Evolutionary conservation across 371 early-diverging fungal species (phyloP), one percentile per base, ranked within the genome.

Genomic region (Syncephalastrum sp.): DNA sequence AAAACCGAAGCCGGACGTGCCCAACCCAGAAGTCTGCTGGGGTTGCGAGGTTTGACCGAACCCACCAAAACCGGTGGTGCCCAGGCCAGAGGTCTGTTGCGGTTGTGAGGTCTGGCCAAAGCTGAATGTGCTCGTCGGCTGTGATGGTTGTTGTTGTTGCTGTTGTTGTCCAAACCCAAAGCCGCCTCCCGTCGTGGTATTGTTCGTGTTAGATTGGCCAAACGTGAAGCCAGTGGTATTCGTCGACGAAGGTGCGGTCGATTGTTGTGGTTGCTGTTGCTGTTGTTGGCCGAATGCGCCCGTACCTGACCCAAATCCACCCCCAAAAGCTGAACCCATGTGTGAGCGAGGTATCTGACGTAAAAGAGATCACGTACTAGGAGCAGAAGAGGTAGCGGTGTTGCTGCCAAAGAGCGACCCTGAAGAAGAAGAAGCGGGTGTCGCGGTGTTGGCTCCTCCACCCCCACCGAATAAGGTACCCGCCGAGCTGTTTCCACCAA

Each of bases 401-500:
- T 44, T 56, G 21, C 63, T 63, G 16, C 53, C 53, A 52, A 52
- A 52, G 15, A 52, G 53, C 1, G 53, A 15, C 15, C 53, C 53
- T 16, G 53, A 29, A 7, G 53, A 5, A 7, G 53, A 5, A 15
- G 21, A 25, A 38, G 55, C 14, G 21, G 15, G 45, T 1, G 56
- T 4, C 33, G 56, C 5, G 13, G 56, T 46, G 45, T 41, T 25
- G n/a, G 48, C 17, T 43, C 14, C 17, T 15, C 50, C 48, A 13
- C 42, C 57, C 38, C 47, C 47, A 42, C 50, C 57, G 10, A 33
- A 33, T 10, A 33, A 33, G 8, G 38, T 33, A 10, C 38, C 38
- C 7, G 38, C 38, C 44, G 50, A 21, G 7, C 27, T 17, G 23
- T 16, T 45, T 5, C 23, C 41, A 19, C 70, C 70, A 57, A 70